A percentile compares a stretch with the other conserved stretches of the same genome.
Evolutionary conservation across 2,329 filamentous ascomycete genomes (phyloP).

Genomic region (Phialemoniopsis sp.): DNA sequence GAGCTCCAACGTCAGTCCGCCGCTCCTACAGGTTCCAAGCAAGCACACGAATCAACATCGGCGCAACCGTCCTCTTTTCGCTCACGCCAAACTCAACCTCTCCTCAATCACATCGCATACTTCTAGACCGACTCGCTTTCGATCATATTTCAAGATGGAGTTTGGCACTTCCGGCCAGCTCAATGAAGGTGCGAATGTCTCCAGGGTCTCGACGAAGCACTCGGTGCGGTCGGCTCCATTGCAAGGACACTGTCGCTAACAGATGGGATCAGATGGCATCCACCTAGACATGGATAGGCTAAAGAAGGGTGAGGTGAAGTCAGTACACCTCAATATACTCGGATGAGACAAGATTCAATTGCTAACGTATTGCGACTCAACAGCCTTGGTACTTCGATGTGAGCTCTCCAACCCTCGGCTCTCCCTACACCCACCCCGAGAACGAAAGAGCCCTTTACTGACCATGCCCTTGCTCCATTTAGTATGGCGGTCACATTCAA

Average conservation of each 20-base stretch:
- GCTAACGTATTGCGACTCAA: conserved; percentile 21
- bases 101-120: no score
- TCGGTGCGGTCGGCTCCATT: neutral
- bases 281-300: conserved; percentile 98
- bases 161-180: conserved; percentile 59
- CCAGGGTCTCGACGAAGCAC: conserved; percentile 6
- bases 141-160: conserved; percentile 49
- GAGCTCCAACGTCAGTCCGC: conserved; percentile 27
- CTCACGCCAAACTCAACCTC: no score
- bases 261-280: conserved; percentile 76
- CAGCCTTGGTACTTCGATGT: conserved; percentile 97
- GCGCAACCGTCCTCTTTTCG: no score
- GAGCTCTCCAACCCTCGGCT: conserved; percentile 23
- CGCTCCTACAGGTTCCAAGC: neutral
- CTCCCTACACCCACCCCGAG: conserved; percentile 1
- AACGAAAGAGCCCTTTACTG: conserved; percentile 2
- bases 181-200: conserved; percentile 51
- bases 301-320: conserved; percentile 99
- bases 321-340: conserved; percentile 32
- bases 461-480: conserved; percentile 18
- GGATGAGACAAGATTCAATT: conserved; percentile 3
- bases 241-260: conserved; percentile 15
- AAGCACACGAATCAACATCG: no score
- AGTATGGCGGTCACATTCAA: conserved; percentile 99
- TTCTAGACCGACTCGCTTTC: no score